Evolutionary conservation across 306 rosid genomes (phyloP).

Genomic region (Glycine latifolia): DNA sequence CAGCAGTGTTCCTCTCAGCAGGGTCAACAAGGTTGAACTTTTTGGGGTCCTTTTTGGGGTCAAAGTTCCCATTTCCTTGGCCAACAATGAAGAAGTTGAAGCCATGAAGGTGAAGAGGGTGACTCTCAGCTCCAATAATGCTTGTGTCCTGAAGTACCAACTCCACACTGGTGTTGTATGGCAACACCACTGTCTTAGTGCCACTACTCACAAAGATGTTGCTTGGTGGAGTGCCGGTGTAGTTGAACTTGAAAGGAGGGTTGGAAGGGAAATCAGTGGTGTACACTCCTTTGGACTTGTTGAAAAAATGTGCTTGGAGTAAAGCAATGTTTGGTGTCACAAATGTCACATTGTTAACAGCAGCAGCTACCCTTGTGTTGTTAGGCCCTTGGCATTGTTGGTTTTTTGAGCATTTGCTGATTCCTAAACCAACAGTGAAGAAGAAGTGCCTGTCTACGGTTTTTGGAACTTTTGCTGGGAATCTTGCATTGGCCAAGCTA

Average conservation of each 20-base stretch:
- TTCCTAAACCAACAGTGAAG: conserved; percentile 75
- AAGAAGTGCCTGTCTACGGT: conserved; percentile 57
- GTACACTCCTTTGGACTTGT: conserved; percentile 61
- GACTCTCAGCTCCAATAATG: conserved; percentile 75
- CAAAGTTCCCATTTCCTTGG: conserved; percentile 70
- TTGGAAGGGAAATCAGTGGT: conserved; percentile 71
- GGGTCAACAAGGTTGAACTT: conserved; percentile 76
- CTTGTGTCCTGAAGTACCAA: conserved; percentile 75
- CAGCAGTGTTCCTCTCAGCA: conserved; percentile 73
- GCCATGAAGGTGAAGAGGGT: conserved; percentile 87
- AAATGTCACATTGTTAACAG: conserved; percentile 71
- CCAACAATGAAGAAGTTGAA: conserved; percentile 79
- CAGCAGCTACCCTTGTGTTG: conserved; percentile 62
- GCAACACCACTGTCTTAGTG: conserved; percentile 63
- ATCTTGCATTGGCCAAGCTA: conserved; percentile 59
- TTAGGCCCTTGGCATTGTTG: conserved; percentile 69
- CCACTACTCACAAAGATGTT: conserved; percentile 60
- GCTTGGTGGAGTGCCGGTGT: conserved; percentile 72
- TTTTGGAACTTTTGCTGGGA: conserved; percentile 73
- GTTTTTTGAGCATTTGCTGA: conserved; percentile 58
- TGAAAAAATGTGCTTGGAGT: conserved; percentile 80
- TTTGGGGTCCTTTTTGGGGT: conserved; percentile 65
- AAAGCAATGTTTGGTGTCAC: conserved; percentile 72
- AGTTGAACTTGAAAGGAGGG: conserved; percentile 71
- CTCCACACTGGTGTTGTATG: conserved; percentile 69